Evolutionary conservation across 441 rosid genomes (phyloP).

Genomic region (Raphanus hybrid): DNA sequence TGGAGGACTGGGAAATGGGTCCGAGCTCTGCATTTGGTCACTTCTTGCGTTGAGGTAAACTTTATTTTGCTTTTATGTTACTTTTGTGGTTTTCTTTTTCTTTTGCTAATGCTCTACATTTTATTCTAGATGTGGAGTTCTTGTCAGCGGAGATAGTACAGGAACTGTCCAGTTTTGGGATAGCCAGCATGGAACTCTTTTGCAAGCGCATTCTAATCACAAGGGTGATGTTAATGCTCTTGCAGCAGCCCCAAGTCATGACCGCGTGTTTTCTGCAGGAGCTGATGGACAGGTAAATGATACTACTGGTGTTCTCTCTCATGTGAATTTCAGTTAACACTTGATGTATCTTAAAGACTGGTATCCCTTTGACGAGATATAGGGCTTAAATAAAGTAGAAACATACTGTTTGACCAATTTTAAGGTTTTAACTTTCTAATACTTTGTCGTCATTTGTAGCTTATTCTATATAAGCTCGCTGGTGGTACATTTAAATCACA

Average conservation of each 20-base stretch:
- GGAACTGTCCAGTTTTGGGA: slow-evolving; percentile 98
- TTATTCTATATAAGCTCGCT: slow-evolving; percentile 79
- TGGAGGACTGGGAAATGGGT: slow-evolving; percentile 77
- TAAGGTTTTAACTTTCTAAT: slow-evolving; percentile 7
- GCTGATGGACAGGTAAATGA: slow-evolving; percentile 89
- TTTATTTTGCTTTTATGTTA: not conserved
- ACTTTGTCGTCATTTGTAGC: slow-evolving; percentile 49
- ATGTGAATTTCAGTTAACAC: slow-evolving; percentile 6
- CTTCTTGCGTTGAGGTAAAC: slow-evolving; percentile 79
- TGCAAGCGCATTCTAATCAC: slow-evolving; percentile 83
- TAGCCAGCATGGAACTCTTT: slow-evolving; percentile 81
- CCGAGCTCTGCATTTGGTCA: slow-evolving; percentile 92
- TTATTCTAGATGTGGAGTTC: slow-evolving; percentile 69
- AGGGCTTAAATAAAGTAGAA: not conserved
- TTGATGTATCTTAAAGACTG: slow-evolving; percentile 12
- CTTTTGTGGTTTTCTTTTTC: slow-evolving; percentile 10
- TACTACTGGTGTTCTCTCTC: slow-evolving; percentile 23
- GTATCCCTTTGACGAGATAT: slow-evolving; percentile 2
- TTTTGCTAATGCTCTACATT: slow-evolving; percentile 30
- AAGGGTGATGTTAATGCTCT: slow-evolving; percentile 94
- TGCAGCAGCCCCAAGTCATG: slow-evolving; percentile 85
- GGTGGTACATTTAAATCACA: slow-evolving; percentile 45
- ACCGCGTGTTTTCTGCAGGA: slow-evolving; percentile 91
- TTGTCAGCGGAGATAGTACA: slow-evolving; percentile 93
- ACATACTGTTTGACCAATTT: not conserved